A percentile compares a stretch with the other conserved stretches of the same genome.
Evolutionary conservation across 129 eudicot genomes (phyloP).

Genomic region (Heracleum sosnowskyi): DNA sequence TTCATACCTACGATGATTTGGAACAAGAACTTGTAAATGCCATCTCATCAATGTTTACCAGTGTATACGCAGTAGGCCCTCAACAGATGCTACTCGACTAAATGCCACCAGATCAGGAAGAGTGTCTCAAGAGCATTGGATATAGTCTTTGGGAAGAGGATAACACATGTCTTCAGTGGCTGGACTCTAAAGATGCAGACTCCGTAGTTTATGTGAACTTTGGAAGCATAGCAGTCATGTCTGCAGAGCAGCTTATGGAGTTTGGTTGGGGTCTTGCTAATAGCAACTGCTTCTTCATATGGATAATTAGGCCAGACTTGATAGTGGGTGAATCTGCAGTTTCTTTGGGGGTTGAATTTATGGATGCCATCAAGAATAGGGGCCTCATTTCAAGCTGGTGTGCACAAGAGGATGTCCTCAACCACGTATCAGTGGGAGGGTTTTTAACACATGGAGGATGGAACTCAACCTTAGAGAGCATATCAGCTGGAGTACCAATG

Average conservation of each 20-base stretch:
- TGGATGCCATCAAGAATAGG: not conserved
- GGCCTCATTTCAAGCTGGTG: slow-evolving; percentile 1
- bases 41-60: slow-evolving; percentile 11
- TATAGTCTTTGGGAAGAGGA: slow-evolving; percentile 3
- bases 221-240: not conserved
- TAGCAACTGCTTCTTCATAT: not conserved
- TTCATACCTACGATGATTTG: slow-evolving; percentile 22
- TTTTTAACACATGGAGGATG: slow-evolving; percentile 3
- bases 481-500: slow-evolving; percentile 1
- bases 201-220: slow-evolving; percentile 2
- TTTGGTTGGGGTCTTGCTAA: slow-evolving; percentile 6
- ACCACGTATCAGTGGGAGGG: not conserved
- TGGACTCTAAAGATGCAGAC: not conserved
- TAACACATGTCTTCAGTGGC: not conserved
- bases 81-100: not conserved
- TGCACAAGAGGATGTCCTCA: slow-evolving; percentile 3
- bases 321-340: not conserved
- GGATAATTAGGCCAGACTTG: slow-evolving; percentile 6
- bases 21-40: slow-evolving; percentile 14
- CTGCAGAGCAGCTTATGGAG: slow-evolving; percentile 1
- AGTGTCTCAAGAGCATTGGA: not conserved
- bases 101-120: not conserved
- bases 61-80: not conserved
- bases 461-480: slow-evolving; percentile 3
- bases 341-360: not conserved